phyloP scores from a whole-genome alignment of 768 basidiomycete species.

The Tylopilus rubrobrunneus region DNA sequence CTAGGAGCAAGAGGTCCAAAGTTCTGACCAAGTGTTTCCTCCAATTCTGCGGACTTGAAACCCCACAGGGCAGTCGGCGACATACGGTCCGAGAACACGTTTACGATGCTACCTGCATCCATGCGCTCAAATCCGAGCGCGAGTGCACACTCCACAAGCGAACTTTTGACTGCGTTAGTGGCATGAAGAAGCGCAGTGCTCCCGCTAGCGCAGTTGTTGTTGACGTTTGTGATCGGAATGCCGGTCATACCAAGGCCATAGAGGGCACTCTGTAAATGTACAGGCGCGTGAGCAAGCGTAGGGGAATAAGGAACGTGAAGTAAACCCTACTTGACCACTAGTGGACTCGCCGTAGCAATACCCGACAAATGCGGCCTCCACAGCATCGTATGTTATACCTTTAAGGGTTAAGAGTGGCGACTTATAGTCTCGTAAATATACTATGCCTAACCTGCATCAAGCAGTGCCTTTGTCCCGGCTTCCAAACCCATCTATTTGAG shows the following conservation, averaged over 20 bases:
- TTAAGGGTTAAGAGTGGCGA: background rate
- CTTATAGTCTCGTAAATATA: background rate
- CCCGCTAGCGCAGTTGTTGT: constrained; percentile 82
- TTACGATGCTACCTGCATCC: constrained; percentile 62
- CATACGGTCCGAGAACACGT: constrained; percentile 48
- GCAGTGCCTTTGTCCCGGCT: constrained; percentile 77
- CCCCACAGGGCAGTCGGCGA: constrained; percentile 44
- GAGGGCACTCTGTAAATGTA: constrained; percentile 52
- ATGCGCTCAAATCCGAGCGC: constrained; percentile 85
- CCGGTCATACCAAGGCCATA: constrained; percentile 78
- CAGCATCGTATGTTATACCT: background rate
- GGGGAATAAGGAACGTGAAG: background rate
- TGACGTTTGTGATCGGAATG: constrained; percentile 80
- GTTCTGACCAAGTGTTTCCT: constrained; percentile 48
- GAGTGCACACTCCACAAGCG: constrained; percentile 65
- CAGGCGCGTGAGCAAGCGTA: background rate
- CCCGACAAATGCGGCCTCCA: background rate
- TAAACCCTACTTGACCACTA: constrained; percentile 53
- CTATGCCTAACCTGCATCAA: constrained; percentile 61
- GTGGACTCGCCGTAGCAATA: constrained; percentile 71
- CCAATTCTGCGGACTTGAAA: constrained; percentile 41
- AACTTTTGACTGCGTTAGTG: constrained; percentile 61
- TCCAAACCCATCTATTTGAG: constrained; percentile 33
- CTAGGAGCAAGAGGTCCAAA: constrained; percentile 65
- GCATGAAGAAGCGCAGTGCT: constrained; percentile 70